Conservation (phyloP, 176 grass and related monocot genomes). For the Oryza coarctata region DNA sequence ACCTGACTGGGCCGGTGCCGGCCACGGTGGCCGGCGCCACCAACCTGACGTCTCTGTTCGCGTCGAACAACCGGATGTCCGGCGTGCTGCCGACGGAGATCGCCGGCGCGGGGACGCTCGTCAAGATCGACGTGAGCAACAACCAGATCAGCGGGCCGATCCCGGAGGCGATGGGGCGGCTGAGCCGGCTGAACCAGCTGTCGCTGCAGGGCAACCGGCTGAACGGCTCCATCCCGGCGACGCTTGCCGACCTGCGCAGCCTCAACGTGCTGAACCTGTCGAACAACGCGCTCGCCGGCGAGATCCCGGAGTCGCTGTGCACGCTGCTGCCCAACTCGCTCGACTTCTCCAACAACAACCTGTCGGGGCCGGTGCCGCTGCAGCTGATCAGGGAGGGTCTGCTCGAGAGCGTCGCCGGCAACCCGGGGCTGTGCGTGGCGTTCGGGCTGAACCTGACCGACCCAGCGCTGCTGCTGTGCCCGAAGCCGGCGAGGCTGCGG, state of each 20-base stretch:
- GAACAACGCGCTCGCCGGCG: conserved; percentile 64
- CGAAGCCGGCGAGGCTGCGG: conserved; percentile 25
- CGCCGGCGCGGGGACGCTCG: conserved; percentile 35
- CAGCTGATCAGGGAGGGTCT: conserved; percentile 78
- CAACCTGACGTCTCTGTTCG: conserved; percentile 75
- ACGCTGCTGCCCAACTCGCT: conserved; percentile 80
- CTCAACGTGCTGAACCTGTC: conserved; percentile 97
- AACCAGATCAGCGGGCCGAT: conserved; percentile 66
- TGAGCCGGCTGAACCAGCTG: conserved; percentile 72
- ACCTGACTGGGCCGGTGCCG: conserved; percentile 52
- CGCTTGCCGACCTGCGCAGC: conserved; percentile 48
- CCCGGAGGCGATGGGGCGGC: conserved; percentile 41
- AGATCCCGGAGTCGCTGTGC: conserved; percentile 76
- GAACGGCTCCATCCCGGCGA: conserved; percentile 59
- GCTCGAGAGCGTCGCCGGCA: conserved; percentile 75
- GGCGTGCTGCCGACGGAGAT: conserved; percentile 61
- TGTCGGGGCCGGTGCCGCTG: conserved; percentile 68
- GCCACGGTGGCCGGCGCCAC: conserved; percentile 44
- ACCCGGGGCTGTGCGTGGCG: conserved; percentile 73
- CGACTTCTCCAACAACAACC: conserved; percentile 86
- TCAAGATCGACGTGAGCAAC: conserved; percentile 89
- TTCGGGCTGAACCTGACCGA: conserved; percentile 67
- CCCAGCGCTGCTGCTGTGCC: conserved; percentile 64
- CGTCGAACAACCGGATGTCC: conserved; percentile 59
- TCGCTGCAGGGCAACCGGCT: conserved; percentile 79